Evolutionary conservation across 169 alveolate species (phyloP).

Genomic region (Plasmodium adleri): DNA sequence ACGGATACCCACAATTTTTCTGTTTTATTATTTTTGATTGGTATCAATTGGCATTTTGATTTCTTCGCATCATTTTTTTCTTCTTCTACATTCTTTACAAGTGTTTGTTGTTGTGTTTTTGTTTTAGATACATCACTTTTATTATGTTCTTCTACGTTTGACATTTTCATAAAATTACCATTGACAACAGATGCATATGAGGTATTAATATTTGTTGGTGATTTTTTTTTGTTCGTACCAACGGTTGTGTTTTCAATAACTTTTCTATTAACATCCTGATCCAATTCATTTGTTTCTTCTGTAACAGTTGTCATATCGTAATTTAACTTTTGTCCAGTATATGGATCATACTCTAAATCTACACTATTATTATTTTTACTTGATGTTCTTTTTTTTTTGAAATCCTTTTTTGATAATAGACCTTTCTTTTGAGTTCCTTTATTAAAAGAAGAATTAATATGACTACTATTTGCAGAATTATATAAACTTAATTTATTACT

Average conservation of each 20-base stretch:
- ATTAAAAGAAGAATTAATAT: slow-evolving; percentile 1
- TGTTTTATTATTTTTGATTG: slow-evolving; percentile 36
- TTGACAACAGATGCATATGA: slow-evolving; percentile 71
- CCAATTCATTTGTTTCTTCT: slow-evolving; percentile 5
- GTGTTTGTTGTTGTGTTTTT: background rate
- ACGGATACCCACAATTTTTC: slow-evolving; percentile 68
- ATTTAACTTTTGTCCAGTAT: slow-evolving; percentile 42
- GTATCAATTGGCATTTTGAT: slow-evolving; percentile 38
- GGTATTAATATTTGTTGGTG: slow-evolving; percentile 4
- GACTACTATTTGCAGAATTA: slow-evolving; percentile 21
- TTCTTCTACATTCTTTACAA: slow-evolving; percentile 3
- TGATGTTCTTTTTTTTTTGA: slow-evolving; percentile 24
- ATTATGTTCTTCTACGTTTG: slow-evolving; percentile 14
- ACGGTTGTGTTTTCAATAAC: slow-evolving; percentile 2
- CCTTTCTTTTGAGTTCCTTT: slow-evolving; percentile 43
- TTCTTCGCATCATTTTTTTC: slow-evolving; percentile 32
- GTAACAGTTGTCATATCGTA: slow-evolving; percentile 4
- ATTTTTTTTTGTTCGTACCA: slow-evolving; percentile 8
- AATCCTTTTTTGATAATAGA: slow-evolving; percentile 27
- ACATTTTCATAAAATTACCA: slow-evolving; percentile 11
- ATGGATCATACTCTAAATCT: slow-evolving; percentile 59
- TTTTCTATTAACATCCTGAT: slow-evolving; percentile 17
- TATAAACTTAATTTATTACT: slow-evolving; percentile 13
- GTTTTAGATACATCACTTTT: background rate
- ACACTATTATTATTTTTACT: slow-evolving; percentile 49